Evolutionary conservation across 768 basidiomycete genomes (phyloP).

Genomic region (Lactarius quietus): DNA sequence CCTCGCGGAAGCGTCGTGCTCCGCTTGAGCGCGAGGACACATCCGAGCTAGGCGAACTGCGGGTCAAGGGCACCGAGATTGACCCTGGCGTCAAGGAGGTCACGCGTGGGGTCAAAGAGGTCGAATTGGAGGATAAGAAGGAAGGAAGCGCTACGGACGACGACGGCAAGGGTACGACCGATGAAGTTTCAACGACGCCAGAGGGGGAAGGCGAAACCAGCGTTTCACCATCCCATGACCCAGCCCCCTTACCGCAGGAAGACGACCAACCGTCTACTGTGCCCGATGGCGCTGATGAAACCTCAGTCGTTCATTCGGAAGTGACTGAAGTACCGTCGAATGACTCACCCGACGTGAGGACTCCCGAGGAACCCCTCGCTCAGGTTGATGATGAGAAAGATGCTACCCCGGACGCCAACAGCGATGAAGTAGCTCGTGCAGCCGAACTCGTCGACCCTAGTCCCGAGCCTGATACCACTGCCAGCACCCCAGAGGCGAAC

Average conservation of each 20-base stretch:
- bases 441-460: not conserved
- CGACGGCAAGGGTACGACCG: slow-evolving; percentile 4
- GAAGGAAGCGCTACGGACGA: slow-evolving; percentile 7
- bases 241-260: not conserved
- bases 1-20: slow-evolving; percentile 26
- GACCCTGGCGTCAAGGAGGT: slow-evolving; percentile 61
- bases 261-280: slow-evolving; percentile 9
- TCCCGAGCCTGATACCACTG: not conserved
- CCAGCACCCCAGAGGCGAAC: not conserved
- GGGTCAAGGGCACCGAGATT: slow-evolving; percentile 38
- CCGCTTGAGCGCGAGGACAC: slow-evolving; percentile 23
- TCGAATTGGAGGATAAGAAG: slow-evolving; percentile 50
- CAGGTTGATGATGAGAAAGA: not conserved
- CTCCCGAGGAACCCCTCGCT: not conserved
- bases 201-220: slow-evolving; percentile 10
- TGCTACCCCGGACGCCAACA: not conserved
- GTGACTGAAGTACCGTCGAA: slow-evolving; percentile 1
- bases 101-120: slow-evolving; percentile 64
- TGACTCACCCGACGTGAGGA: slow-evolving; percentile 3
- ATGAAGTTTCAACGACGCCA: not conserved
- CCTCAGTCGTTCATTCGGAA: slow-evolving; percentile 7
- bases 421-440: not conserved
- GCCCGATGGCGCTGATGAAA: slow-evolving; percentile 16
- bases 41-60: slow-evolving; percentile 29
- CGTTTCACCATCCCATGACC: slow-evolving; percentile 2